Evolutionary conservation across 768 basidiomycete genomes (phyloP).

Genomic region (Agrocybe chaxingu): DNA sequence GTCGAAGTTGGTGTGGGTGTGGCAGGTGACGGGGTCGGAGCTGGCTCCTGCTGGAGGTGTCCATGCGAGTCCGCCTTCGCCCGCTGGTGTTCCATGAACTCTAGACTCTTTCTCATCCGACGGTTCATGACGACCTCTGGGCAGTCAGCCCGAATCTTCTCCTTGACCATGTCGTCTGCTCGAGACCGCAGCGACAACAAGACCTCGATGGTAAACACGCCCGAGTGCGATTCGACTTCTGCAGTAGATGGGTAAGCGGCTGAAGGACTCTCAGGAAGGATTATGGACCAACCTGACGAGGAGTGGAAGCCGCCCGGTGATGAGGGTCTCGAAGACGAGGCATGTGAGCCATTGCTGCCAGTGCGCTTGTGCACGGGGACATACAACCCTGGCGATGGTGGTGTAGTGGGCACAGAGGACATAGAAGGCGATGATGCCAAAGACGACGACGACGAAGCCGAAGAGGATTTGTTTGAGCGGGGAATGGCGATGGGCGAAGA

Average conservation of each 20-base stretch:
- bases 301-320: too few relatives aligned
- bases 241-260: neutral
- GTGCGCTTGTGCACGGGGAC: constrained; percentile 13
- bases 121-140: constrained; percentile 30
- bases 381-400: neutral
- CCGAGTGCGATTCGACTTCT: neutral
- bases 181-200: constrained; percentile 17
- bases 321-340: neutral
- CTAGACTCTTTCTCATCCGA: constrained; percentile 26
- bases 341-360: neutral
- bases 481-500: constrained; percentile 16
- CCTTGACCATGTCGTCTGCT: constrained; percentile 20
- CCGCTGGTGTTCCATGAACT: constrained; percentile 17
- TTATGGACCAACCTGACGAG: neutral
- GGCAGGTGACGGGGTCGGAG: too few relatives aligned
- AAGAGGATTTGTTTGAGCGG: constrained; percentile 4
- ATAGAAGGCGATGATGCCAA: neutral
- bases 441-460: constrained; percentile 4
- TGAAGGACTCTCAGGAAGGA: neutral
- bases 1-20: neutral
- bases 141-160: constrained; percentile 16
- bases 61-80: too few relatives aligned
- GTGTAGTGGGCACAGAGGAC: neutral
- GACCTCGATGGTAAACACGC: constrained; percentile 11
- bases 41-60: too few relatives aligned